phyloP scores from a whole-genome alignment of 2,329 filamentous ascomycete species.

The Phoma herbarum region DNA sequence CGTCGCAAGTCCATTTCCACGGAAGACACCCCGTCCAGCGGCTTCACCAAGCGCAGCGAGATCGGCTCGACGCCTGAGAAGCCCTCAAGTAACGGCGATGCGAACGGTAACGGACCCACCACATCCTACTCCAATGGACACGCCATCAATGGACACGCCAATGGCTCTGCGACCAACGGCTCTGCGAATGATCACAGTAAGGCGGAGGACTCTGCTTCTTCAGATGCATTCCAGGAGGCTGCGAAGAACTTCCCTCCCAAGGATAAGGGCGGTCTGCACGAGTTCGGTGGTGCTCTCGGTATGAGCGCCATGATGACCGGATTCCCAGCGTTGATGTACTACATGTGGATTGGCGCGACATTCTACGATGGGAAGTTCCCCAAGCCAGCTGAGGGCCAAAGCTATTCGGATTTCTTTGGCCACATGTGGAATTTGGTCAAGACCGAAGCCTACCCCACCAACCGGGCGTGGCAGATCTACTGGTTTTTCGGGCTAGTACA shows the following conservation, averaged over 20 bases:
- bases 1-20: constrained; percentile 53
- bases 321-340: constrained; percentile 97
- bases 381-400: constrained; percentile 70
- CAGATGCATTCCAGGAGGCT: constrained; percentile 33
- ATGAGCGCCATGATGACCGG: constrained; percentile 85
- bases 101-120: constrained; percentile 30
- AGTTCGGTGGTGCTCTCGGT: constrained; percentile 90
- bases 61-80: constrained; percentile 6
- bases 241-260: constrained; percentile 48
- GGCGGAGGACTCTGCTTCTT: constrained; percentile 7
- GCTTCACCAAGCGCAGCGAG: constrained; percentile 26
- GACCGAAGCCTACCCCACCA: constrained; percentile 82
- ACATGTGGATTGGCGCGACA: constrained; percentile 97
- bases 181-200: constrained; percentile 47
- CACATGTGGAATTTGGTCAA: constrained; percentile 79
- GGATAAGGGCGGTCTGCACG: constrained; percentile 64
- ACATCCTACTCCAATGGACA: constrained; percentile 51
- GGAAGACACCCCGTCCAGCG: constrained; percentile 36
- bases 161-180: constrained; percentile 46
- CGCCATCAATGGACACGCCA: constrained; percentile 34
- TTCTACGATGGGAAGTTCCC: constrained; percentile 91
- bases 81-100: constrained; percentile 6
- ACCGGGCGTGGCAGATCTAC: constrained; percentile 90
- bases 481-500: constrained; percentile 93
- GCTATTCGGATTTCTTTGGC: constrained; percentile 72